Percentiles rank a stretch among this genome's conserved stretches.
Evolutionary conservation across 2,329 filamentous ascomycete species (phyloP).

Genomic region (Nemania sp.): DNA sequence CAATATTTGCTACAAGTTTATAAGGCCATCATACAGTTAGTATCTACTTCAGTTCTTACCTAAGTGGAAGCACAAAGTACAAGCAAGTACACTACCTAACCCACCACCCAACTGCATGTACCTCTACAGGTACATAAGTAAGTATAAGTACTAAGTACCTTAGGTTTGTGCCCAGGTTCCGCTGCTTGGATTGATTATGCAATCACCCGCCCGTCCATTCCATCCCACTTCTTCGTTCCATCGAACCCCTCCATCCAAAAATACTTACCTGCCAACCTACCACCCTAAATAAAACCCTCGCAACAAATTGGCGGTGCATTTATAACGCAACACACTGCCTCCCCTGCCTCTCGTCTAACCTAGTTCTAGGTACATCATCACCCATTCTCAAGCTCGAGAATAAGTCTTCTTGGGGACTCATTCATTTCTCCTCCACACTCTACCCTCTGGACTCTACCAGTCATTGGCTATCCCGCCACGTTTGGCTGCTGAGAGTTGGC

Average conservation of each 20-base stretch:
- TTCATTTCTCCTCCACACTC: no score
- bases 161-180: no score
- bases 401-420: not conserved
- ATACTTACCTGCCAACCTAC: slow-evolving; percentile 4
- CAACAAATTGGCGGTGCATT: slow-evolving; percentile 9
- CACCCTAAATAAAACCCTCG: slow-evolving; percentile 13
- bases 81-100: not conserved
- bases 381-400: not conserved
- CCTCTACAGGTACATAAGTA: not conserved
- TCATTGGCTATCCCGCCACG: no score
- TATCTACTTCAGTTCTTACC: no score
- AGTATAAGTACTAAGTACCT: no score
- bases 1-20: no score
- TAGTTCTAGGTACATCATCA: not conserved
- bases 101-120: no score
- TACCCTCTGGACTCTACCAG: not conserved
- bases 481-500: no score
- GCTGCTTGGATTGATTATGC: slow-evolving; percentile 20
- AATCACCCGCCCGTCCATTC: slow-evolving; percentile 17
- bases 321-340: no score
- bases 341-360: not conserved
- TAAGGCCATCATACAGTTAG: no score
- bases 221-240: slow-evolving; percentile 27
- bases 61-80: no score
- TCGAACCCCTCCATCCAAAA: slow-evolving; percentile 28